Percentiles rank a stretch among this genome's conserved stretches.
These are phyloP conservation scores for Tranzscheliella williamsii DNA, from an alignment of 1,284 basidiomycete genomes.

Conservation along the genomic window DNA sequence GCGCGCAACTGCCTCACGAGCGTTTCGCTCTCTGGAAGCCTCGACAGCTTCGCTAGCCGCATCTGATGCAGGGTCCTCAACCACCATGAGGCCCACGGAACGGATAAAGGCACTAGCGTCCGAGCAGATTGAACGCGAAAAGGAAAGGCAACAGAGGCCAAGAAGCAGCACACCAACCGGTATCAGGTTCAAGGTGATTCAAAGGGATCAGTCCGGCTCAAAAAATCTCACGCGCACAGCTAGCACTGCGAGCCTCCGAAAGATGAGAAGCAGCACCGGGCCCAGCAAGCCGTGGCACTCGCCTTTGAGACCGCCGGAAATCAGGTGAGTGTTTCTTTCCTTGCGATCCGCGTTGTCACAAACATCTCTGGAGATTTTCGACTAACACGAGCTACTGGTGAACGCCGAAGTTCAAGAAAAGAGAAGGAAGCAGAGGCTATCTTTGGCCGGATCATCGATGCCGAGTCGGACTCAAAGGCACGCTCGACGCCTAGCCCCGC, in stretches of 20 bases:
- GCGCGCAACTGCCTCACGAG: too few species aligned
- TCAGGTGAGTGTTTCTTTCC: conserved; percentile 2
- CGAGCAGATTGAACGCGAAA: conserved; percentile 31
- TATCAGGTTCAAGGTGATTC: conserved; percentile 34
- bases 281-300: conserved; percentile 20
- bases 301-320: conserved; percentile 19
- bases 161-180: conserved; percentile 22
- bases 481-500: neutral
- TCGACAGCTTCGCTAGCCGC: conserved; percentile 22
- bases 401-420: conserved; percentile 17
- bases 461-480: conserved; percentile 11
- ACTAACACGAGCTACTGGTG: neutral
- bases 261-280: conserved; percentile 16
- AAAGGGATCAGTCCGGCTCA: conserved; percentile 8
- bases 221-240: conserved; percentile 21
- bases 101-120: conserved; percentile 34
- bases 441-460: conserved; percentile 40
- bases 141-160: conserved; percentile 6
- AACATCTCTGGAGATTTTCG: neutral
- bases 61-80: too few species aligned
- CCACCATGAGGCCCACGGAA: conserved; percentile 7
- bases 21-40: conserved; percentile 11
- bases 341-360: too few species aligned
- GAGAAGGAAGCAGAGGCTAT: conserved; percentile 36
- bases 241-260: conserved; percentile 29